Conservation (phyloP, 352 stramenopile genomes). For the Globisporangium canariense region DNA sequence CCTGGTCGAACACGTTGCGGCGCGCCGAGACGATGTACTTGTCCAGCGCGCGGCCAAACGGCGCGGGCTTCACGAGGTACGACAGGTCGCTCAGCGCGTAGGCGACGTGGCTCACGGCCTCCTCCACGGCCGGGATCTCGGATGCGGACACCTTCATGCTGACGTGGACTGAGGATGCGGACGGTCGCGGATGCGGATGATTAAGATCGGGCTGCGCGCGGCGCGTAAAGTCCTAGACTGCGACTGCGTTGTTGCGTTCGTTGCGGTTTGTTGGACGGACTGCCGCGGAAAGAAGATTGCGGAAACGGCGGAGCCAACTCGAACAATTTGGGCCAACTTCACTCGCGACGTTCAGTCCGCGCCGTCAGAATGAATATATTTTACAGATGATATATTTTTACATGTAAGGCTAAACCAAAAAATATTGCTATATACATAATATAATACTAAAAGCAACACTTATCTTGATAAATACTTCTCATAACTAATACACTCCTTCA, state of each 20-base stretch:
- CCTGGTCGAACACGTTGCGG: conserved; percentile 79
- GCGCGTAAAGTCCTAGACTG: conserved; percentile 4
- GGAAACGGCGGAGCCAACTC: conserved; percentile 6
- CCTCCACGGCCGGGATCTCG: conserved; percentile 40
- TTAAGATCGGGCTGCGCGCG: conserved; percentile 2
- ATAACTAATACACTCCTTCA: no score
- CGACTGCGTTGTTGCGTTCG: not conserved
- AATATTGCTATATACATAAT: no score
- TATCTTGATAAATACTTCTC: no score
- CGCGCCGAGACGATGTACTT: conserved; percentile 69
- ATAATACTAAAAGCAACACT: no score
- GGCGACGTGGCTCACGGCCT: conserved; percentile 76
- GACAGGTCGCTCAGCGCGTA: conserved; percentile 78
- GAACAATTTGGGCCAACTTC: not conserved
- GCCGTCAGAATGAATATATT: no score
- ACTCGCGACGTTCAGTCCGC: not conserved
- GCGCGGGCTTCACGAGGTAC: conserved; percentile 62
- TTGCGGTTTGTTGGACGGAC: not conserved
- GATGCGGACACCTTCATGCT: not conserved
- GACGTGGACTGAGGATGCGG: not conserved
- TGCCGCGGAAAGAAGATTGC: conserved; percentile 3
- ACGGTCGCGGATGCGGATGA: not conserved
- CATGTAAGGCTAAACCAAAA: no score
- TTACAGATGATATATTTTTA: no score
- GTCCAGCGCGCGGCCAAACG: conserved; percentile 58